Percentiles rank a stretch among this genome's conserved stretches.
phyloP scores from a whole-genome alignment of 495 filamentous ascomycete genomes.

The Chaetomium fimeti region DNA sequence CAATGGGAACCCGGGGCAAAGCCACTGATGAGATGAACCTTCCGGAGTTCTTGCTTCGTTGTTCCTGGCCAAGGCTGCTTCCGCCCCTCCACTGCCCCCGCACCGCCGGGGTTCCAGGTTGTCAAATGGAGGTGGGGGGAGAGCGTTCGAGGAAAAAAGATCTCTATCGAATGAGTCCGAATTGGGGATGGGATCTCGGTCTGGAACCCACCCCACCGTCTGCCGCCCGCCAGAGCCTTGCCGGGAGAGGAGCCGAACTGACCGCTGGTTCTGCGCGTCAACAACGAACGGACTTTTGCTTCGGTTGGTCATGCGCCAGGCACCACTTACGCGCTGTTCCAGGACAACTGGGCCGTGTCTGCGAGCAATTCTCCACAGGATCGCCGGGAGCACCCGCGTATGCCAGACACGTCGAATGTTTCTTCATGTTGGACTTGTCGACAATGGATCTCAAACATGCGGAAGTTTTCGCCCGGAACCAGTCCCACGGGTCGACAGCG shows the following conservation, averaged over 20 bases:
- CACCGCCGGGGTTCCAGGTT: not conserved
- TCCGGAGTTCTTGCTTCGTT: not conserved
- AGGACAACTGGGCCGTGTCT: too few relatives aligned
- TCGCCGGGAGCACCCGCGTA: too few relatives aligned
- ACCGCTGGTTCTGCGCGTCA: not conserved
- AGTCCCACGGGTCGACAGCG: constrained; percentile 4
- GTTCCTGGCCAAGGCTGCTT: constrained; percentile 5
- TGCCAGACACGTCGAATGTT: too few relatives aligned
- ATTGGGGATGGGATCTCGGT: not conserved
- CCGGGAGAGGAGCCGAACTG: not conserved
- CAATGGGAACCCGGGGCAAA: not conserved
- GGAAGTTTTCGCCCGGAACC: constrained; percentile 9
- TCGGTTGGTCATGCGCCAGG: too few relatives aligned
- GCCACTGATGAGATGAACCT: not conserved
- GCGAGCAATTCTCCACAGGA: too few relatives aligned
- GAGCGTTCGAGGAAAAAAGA: not conserved
- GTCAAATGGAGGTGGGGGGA: not conserved
- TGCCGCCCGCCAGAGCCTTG: not conserved
- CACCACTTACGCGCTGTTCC: too few relatives aligned
- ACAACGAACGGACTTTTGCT: too few relatives aligned
- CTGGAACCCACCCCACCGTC: not conserved
- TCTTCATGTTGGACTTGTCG: not conserved
- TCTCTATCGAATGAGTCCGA: not conserved
- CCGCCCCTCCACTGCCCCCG: constrained; percentile 12
- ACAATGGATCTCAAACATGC: not conserved